Base-by-base conservation (phyloP, 176 grass and related monocot species). In the Oryza meridionalis region DNA sequence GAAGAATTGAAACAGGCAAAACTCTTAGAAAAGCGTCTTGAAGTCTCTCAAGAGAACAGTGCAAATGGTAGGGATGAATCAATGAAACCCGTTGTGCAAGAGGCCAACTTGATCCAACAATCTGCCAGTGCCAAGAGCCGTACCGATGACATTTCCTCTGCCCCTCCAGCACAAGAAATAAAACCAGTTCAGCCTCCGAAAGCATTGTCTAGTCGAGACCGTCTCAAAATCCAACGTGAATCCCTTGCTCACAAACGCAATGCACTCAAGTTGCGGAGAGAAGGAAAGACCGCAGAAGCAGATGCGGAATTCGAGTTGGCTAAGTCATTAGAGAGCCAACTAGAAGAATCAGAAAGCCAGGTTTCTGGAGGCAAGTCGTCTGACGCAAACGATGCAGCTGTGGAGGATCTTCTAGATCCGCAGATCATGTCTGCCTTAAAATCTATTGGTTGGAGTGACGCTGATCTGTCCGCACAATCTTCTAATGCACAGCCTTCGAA, bases 211-310 rank as follows among this genome's bases (percentile, higher is more conserved):
- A 88, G 88, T 64, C 95, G 92, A 33, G 95, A 94, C 42, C 88
- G 92, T 24, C 89, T 98, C 31, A 94, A 88, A 78, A 93, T 98
- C 77, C 95, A 95, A 72, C 95, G 94, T 26, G 90, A 98, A 79
- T 98, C 95, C 70, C 89, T 98, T 0, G 78, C 90, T 50, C 92
- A 95, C 84, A 98, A 95, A 62, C 92, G 95, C 70, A 98, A 95
- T 14, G 92, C 95, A 3, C 90, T 98, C 42, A 98, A 98, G 84
- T 73, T 98, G 65, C 75, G 95, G 37, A 93, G 95, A 80, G 95
- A 91, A 78, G 95, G 95, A 66, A 98, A 91, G 88, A 88, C 87
- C 2, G 85, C 84, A 1, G 95, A 98, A 82, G 88, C 95, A 76
- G 95, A 93, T 31, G 92, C 88, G 37, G 95, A 95, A 70, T 91